phyloP scores from a whole-genome alignment of 2,329 filamentous ascomycete genomes.

The Epichloe elymi region DNA sequence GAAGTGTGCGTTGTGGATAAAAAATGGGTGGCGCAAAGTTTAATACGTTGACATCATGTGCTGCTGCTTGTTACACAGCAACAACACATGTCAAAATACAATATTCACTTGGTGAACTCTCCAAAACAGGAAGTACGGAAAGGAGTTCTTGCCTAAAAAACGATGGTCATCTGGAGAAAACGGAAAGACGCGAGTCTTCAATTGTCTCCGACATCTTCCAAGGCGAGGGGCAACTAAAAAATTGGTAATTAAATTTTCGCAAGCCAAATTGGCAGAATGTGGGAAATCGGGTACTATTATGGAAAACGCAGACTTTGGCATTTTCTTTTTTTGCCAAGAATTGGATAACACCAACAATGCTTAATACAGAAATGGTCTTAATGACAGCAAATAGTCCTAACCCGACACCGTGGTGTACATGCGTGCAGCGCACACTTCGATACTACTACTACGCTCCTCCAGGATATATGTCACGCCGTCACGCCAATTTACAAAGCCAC shows the following conservation, averaged over 20 bases:
- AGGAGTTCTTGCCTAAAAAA: too few relatives aligned
- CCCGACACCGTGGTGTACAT: background rate
- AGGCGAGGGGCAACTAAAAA: too few relatives aligned
- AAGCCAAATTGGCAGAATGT: too few relatives aligned
- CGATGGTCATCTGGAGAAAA: too few relatives aligned
- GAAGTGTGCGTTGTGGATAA: background rate
- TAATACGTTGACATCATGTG: background rate
- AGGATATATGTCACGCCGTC: background rate
- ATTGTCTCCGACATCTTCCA: too few relatives aligned
- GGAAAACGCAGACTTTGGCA: slow-evolving; percentile 11
- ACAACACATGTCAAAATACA: too few relatives aligned
- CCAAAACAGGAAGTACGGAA: too few relatives aligned
- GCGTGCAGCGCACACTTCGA: slow-evolving; percentile 8
- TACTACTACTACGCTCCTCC: slow-evolving; percentile 2
- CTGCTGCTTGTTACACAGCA: background rate
- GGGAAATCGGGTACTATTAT: background rate
- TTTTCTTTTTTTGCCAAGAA: slow-evolving; percentile 13
- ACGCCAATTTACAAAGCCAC: slow-evolving; percentile 33
- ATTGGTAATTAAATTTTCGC: too few relatives aligned
- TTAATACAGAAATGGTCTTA: slow-evolving; percentile 9
- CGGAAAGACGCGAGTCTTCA: too few relatives aligned
- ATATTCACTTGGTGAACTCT: too few relatives aligned
- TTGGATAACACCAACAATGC: slow-evolving; percentile 17
- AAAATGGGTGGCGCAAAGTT: background rate
- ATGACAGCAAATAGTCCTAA: background rate